Percentiles rank a stretch among this genome's conserved stretches.
phyloP scores from a whole-genome alignment of 2,329 filamentous ascomycete genomes.

The Macrophomina pseudophaseolina region DNA sequence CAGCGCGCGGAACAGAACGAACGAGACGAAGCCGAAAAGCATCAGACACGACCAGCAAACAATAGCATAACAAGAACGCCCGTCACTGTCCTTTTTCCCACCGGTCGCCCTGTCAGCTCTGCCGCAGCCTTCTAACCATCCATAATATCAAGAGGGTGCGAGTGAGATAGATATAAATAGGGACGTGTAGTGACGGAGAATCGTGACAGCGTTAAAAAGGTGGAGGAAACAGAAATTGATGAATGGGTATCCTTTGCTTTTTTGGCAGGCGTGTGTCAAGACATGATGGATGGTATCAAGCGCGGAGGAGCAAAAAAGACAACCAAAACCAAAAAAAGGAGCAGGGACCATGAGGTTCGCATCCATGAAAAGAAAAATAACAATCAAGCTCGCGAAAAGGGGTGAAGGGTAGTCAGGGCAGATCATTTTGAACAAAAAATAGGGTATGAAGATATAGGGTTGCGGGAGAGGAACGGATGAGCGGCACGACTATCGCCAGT shows the following conservation, averaged over 20 bases:
- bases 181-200: background rate
- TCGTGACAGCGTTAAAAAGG: background rate
- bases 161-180: background rate
- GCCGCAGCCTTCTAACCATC: constrained; percentile 6
- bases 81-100: background rate
- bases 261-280: background rate
- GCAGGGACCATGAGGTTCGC: background rate
- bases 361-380: background rate
- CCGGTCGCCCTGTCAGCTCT: background rate
- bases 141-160: background rate
- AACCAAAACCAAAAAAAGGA: constrained; percentile 1
- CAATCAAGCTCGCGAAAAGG: background rate
- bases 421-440: no score
- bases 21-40: background rate
- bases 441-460: background rate
- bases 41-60: background rate
- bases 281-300: constrained; percentile 18
- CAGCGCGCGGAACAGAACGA: background rate
- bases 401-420: no score
- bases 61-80: background rate
- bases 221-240: background rate
- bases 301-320: constrained; percentile 4
- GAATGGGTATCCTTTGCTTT: constrained; percentile 8
- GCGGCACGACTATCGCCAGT: background rate
- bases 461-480: no score